phyloP scores from a whole-genome alignment of 768 basidiomycete genomes.

The Mycena sanguinolenta region DNA sequence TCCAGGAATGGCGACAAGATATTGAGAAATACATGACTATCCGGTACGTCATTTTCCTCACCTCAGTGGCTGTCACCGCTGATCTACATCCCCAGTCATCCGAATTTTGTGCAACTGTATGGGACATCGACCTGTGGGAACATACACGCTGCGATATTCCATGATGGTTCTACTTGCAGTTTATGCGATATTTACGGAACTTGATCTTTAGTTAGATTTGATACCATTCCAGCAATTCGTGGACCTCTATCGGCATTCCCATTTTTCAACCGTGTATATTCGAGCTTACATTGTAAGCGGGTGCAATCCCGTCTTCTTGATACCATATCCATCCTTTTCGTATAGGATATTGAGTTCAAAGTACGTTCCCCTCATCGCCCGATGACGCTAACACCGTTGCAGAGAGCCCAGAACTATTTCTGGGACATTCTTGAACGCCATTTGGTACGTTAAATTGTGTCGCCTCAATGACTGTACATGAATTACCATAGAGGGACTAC shows the following conservation, averaged over 20 bases:
- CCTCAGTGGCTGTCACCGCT: neutral
- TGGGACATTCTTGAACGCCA: neutral
- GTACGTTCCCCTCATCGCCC: neutral
- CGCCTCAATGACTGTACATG: neutral
- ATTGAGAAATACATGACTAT: too few relatives aligned
- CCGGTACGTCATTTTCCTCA: neutral
- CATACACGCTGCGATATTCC: neutral
- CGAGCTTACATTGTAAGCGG: neutral
- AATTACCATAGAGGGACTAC: too few relatives aligned
- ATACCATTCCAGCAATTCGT: neutral
- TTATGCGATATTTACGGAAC: neutral
- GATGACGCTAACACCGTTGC: neutral
- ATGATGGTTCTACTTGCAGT: neutral
- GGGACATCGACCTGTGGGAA: neutral
- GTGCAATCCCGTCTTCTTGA: too few relatives aligned
- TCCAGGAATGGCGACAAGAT: neutral
- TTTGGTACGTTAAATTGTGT: neutral
- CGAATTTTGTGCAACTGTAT: neutral
- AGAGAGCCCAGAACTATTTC: neutral
- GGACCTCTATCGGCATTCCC: neutral
- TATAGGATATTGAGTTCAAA: neutral
- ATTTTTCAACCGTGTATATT: neutral
- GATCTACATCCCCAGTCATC: neutral
- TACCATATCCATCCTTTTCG: neutral
- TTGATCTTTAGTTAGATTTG: neutral